These are phyloP conservation scores for Calocybe gangraenosa DNA, from an alignment of 768 basidiomycete genomes.

Conservation along the genomic window DNA sequence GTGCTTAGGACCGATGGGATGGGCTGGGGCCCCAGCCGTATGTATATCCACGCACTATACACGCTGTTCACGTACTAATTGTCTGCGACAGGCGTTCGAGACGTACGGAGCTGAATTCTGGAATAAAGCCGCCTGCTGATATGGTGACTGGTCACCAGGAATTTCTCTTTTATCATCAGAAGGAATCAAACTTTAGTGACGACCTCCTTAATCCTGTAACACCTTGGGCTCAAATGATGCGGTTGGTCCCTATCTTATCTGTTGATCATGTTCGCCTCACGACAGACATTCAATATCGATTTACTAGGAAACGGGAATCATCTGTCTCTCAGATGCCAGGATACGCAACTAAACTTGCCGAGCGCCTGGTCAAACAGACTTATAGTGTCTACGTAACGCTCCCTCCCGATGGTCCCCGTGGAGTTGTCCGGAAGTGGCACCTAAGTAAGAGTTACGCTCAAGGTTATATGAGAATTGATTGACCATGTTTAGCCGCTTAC, in stretches of 20 bases:
- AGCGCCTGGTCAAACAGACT: constrained; percentile 77
- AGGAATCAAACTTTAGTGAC: constrained; percentile 61
- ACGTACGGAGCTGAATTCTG: constrained; percentile 36
- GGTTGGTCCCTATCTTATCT: constrained; percentile 33
- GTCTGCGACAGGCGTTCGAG: constrained; percentile 40
- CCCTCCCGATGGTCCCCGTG: constrained; percentile 45
- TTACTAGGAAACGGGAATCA: constrained; percentile 14
- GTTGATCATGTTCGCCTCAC: neutral
- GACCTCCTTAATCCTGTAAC: constrained; percentile 54
- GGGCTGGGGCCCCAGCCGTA: constrained; percentile 84
- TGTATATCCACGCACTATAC: constrained; percentile 33
- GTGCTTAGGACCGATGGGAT: constrained; percentile 51
- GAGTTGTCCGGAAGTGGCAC: constrained; percentile 73
- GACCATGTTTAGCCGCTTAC: constrained; percentile 61
- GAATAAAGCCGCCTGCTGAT: constrained; percentile 13
- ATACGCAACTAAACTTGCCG: constrained; percentile 39
- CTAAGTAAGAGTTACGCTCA: constrained; percentile 50
- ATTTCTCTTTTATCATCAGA: constrained; percentile 82
- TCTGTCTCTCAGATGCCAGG: constrained; percentile 11
- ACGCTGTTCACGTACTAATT: constrained; percentile 7
- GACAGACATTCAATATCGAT: neutral
- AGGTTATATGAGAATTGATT: constrained; percentile 20
- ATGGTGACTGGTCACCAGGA: constrained; percentile 41
- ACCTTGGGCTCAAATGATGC: constrained; percentile 74
- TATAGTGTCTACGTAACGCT: constrained; percentile 77